Conservation (phyloP, 768 basidiomycete genomes). For the Pilatotrama ljubarskyi region DNA sequence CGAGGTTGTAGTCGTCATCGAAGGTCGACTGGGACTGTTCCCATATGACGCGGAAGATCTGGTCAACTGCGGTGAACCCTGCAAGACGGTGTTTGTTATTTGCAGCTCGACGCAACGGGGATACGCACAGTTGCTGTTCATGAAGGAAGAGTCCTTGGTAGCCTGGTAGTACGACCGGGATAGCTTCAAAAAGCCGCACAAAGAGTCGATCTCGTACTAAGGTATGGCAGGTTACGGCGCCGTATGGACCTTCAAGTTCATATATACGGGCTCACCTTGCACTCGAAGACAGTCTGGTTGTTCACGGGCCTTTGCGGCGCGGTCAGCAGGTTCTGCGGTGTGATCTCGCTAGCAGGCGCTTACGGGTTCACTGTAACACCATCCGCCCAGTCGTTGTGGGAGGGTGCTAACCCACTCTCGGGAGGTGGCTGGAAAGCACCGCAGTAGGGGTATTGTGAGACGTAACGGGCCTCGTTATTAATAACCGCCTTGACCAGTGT, state of each 20-base stretch:
- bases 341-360: conserved; percentile 27
- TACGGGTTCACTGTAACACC: conserved; percentile 75
- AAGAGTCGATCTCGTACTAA: conserved; percentile 78
- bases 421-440: conserved; percentile 81
- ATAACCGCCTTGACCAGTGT: conserved; percentile 78
- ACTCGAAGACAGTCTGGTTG: conserved; percentile 74
- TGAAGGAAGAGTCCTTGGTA: conserved; percentile 72
- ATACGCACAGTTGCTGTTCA: conserved; percentile 64
- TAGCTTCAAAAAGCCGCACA: conserved; percentile 78
- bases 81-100: neutral
- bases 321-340: neutral
- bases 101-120: neutral
- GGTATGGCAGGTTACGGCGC: neutral
- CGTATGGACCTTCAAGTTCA: no score
- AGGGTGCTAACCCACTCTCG: conserved; percentile 64
- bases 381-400: conserved; percentile 68
- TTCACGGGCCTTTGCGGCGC: conserved; percentile 54
- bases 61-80: conserved; percentile 70
- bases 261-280: conserved; percentile 55
- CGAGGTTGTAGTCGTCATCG: conserved; percentile 67
- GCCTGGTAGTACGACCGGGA: conserved; percentile 70
- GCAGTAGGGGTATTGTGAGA: conserved; percentile 74
- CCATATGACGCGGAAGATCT: conserved; percentile 74
- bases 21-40: conserved; percentile 77
- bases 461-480: conserved; percentile 76